Base-by-base conservation (phyloP, 345 rosid species). In the Brassica cretica region DNA sequence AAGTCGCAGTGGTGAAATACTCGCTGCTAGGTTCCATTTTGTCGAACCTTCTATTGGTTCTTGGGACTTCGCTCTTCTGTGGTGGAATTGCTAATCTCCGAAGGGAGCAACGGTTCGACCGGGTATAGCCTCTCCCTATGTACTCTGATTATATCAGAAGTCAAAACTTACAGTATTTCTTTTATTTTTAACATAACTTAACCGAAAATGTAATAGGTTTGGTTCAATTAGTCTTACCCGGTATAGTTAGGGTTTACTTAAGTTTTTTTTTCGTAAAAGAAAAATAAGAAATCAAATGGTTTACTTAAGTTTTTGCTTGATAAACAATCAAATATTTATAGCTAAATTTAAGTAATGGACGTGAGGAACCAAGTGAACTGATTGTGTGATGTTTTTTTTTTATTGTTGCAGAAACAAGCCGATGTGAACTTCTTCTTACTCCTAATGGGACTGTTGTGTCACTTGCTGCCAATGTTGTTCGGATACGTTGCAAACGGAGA, bases 21-120 rank as follows among this genome's bases (percentile, higher is more conserved):
- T 91, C 98, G 0, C 85, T 94, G 2, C 59, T 94, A 76, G 98
- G 97, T 77, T 94, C 98, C 29, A 84, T 94, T 15, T 84, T 92
- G 70, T 94, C 98, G 1, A 92, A 94, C 72, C 98, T 94, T 41
- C 85, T 92, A 5, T 90, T 94, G 68, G 98, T 94, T 55, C 90
- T 94, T 4, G 98, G 98, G 10, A 75, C 87, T 30, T 92, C 98
- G 64, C 97, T 94, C 55, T 88, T 94, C 6, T 89, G 85, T 4
- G 97, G 98, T 44, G 97, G 98, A 71, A 74, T 94, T 46, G 98
- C 90, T 83, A 94, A 94, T 82, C 39, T 92, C 6, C 85, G 65
- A 55, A 87, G 83, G 80, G 93, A 91, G 62, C 96, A 94, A 59
- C 82, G 84, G 85, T 94, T 86, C 24, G 98, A 94, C 74, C 82